These are phyloP conservation scores for Plenodomus biglobosus DNA, from an alignment of 2,329 filamentous ascomycete species.

Conservation along the genomic window DNA sequence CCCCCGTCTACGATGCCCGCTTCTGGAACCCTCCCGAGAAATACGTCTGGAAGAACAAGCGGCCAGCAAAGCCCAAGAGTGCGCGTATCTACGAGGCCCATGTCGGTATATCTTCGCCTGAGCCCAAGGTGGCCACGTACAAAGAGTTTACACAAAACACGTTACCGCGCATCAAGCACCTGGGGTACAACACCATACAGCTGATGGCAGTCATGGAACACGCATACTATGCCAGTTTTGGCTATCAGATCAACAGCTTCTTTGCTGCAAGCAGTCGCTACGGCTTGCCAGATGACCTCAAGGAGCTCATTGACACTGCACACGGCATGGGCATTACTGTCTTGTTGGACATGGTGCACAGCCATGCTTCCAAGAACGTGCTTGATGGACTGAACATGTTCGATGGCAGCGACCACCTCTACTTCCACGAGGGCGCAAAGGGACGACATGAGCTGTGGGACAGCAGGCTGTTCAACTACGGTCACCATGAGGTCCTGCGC, in stretches of 20 bases:
- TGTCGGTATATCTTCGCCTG: slow-evolving; percentile 92
- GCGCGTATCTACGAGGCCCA: slow-evolving; percentile 98
- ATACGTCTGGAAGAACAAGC: slow-evolving; percentile 81
- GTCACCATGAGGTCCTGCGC: slow-evolving; percentile 88
- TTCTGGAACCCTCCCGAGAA: slow-evolving; percentile 94
- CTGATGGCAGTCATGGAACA: slow-evolving; percentile 99
- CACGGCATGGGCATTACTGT: slow-evolving; percentile 89
- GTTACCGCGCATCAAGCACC: slow-evolving; percentile 82
- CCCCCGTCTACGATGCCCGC: slow-evolving; percentile 87
- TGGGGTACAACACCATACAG: slow-evolving; percentile 97
- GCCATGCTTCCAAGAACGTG: slow-evolving; percentile 96
- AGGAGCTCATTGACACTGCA: slow-evolving; percentile 93
- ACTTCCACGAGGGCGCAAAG: slow-evolving; percentile 86
- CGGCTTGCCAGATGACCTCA: slow-evolving; percentile 89
- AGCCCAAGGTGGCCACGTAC: slow-evolving; percentile 86
- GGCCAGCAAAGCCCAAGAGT: slow-evolving; percentile 80
- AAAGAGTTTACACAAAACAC: slow-evolving; percentile 95
- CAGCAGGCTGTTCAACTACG: slow-evolving; percentile 96
- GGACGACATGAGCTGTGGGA: slow-evolving; percentile 95
- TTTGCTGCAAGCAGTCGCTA: slow-evolving; percentile 97
- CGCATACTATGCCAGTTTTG: slow-evolving; percentile 98
- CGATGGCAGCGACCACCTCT: slow-evolving; percentile 90
- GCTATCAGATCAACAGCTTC: slow-evolving; percentile 98
- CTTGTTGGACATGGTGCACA: slow-evolving; percentile 93
- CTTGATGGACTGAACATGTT: slow-evolving; percentile 94